A percentile compares a stretch with the other conserved stretches of the same genome.
Conservation (phyloP, 495 filamentous ascomycete genomes). For the Sabuloglossum arenarium region DNA sequence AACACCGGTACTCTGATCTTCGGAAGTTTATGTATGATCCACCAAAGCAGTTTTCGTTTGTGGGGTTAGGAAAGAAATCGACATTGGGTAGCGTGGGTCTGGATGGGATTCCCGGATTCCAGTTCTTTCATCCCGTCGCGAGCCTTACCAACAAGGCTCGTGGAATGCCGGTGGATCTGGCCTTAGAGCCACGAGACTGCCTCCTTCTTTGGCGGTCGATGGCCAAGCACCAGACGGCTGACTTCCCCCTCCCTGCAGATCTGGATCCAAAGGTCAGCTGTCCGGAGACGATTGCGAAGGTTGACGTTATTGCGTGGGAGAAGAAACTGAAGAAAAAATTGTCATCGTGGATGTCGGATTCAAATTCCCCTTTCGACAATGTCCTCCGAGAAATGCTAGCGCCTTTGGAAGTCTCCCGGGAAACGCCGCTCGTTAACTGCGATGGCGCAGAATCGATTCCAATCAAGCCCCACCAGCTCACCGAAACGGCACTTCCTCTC, state of each 20-base stretch:
- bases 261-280: conserved; percentile 26
- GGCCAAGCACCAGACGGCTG: conserved; percentile 25
- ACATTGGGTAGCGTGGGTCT: conserved; percentile 26
- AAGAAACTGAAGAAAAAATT: conserved; percentile 34
- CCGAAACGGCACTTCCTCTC: conserved; percentile 32
- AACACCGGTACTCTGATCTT: conserved; percentile 49
- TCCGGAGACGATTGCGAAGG: conserved; percentile 29
- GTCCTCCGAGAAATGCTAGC: conserved; percentile 23
- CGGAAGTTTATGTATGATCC: conserved; percentile 44
- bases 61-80: conserved; percentile 26
- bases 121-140: conserved; percentile 47
- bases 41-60: conserved; percentile 30
- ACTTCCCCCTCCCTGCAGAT: conserved; percentile 23
- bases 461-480: conserved; percentile 13
- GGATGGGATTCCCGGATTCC: conserved; percentile 27
- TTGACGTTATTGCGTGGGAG: conserved; percentile 46
- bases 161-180: conserved; percentile 41
- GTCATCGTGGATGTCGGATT: conserved; percentile 34
- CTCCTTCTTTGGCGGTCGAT: conserved; percentile 39
- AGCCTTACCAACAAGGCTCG: conserved; percentile 35
- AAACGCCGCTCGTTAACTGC: neutral
- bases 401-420: conserved; percentile 1
- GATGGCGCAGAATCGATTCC: neutral
- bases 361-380: conserved; percentile 36
- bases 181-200: conserved; percentile 51